Evolutionary conservation across 495 filamentous ascomycete genomes (phyloP).

Genomic region (Astrothelium subdiscretum): DNA sequence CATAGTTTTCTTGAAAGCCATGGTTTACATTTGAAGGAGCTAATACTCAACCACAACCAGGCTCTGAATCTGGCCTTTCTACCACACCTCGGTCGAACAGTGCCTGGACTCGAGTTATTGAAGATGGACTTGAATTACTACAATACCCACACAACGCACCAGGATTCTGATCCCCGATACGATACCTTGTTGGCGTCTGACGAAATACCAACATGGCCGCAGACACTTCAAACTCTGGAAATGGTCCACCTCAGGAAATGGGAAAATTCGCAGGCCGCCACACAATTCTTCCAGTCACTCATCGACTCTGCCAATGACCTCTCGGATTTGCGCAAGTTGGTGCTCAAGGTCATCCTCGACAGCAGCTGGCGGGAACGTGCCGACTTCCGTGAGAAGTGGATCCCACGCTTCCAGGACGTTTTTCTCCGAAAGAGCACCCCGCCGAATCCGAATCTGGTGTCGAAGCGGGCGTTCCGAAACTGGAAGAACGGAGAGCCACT

Average conservation of each 20-base stretch:
- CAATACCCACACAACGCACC: conserved; percentile 40
- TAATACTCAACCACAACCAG: conserved; percentile 65
- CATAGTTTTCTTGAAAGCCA: conserved; percentile 47
- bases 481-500: conserved; percentile 16
- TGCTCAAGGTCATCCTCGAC: conserved; percentile 57
- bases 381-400: conserved; percentile 61
- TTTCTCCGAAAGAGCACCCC: conserved; percentile 48
- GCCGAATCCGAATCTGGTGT: conserved; percentile 35
- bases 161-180: conserved; percentile 63
- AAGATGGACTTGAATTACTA: conserved; percentile 55
- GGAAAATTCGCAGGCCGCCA: conserved; percentile 43
- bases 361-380: conserved; percentile 71
- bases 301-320: conserved; percentile 54
- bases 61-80: conserved; percentile 64
- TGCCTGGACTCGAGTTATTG: conserved; percentile 55
- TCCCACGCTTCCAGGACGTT: conserved; percentile 45
- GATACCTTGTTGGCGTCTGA: conserved; percentile 43
- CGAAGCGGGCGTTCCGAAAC: conserved; percentile 17
- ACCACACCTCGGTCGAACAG: conserved; percentile 44
- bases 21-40: conserved; percentile 48
- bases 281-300: conserved; percentile 65
- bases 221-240: conserved; percentile 54
- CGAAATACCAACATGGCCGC: conserved; percentile 66
- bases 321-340: conserved; percentile 50
- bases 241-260: conserved; percentile 64